Evolutionary conservation across 148 eudicot genomes (phyloP), one percentile per base, ranked within the genome.

Genomic region (Linanthus parryae): DNA sequence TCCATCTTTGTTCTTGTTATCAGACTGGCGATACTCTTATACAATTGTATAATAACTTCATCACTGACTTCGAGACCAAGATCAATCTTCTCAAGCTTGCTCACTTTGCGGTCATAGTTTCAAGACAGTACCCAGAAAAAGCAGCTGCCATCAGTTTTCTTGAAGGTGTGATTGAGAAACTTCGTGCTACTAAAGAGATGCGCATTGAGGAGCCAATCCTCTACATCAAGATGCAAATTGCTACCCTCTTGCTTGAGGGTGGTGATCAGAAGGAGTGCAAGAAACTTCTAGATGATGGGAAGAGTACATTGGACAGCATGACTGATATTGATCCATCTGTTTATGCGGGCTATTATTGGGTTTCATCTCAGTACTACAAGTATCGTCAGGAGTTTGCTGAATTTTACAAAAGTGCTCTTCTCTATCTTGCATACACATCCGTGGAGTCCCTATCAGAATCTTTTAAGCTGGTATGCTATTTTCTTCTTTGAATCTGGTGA

Each of bases 21-120:
- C 77, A 91, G 98, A 80, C 87, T 43, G 98, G 98, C 41, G 98
- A 91, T 73, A 75, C 98, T 24, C 71, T 91, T 60, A 86, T 91
- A 40, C 98, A 86, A 55, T 66, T 91, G 14, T 91, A 91, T 67
- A 75, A 91, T 58, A 86, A 91, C 64, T 91, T 91, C 79, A 91
- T 91, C 69, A 74, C 89, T 0, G 94, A 91, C 37, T 91, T 91
- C 58, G 98, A 91, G 80, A 91, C 95, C 14, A 91, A 91, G 73
- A 83, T 91, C 68, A 91, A 91, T 69, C 98, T 81, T 56, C 98
- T 91, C 26, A 91, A 91, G 90, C 95, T 91, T 65, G 95, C 98
- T 1, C 98, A 91, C 73, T 91, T 91, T 61, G 90, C 90, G 20
- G 98, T 84, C 59, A 84, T 81, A 44, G 89, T 91, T 46, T 91